Evolutionary conservation across 1,139 yeast genomes (phyloP), one percentile per base, ranked within the genome.

Genomic region (Debaryomyces robertsiae): DNA sequence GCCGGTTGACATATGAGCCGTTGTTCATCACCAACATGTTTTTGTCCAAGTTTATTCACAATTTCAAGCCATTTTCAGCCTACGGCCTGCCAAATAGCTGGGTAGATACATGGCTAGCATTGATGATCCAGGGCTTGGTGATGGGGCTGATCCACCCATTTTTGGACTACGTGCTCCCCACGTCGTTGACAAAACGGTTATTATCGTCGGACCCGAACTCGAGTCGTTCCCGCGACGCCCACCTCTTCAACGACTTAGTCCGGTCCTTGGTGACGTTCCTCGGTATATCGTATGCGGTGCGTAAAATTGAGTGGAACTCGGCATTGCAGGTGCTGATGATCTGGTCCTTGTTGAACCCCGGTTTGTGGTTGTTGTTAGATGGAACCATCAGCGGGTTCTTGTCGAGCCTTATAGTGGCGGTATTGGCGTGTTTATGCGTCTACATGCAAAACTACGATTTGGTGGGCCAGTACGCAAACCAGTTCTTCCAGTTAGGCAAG

Each of bases 221-320:
- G 1, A 46, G 50, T 25, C 51, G 55, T 27, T 51, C 61, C 10
- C 53, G 52, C 23, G 51, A 53, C 39, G 57, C 67, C 35, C 63
- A 61, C 41, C 49, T 70, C 34, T 48, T 64, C 29, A 70, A 64
- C 48, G 78, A 73, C 46, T 58, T 67, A 27, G 45, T 73, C 28
- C 75, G 95, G 46, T 77, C 87, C 29, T 69, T 79, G 39, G 82
- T 88, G 36, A 90, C 95, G 6, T 80, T 90, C 53, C 65, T 90
- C 46, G 97, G 97, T 3, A 79, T 91, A 22, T 78, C 88, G 6
- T 90, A 87, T 55, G 95, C 95, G 16, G 77, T 90, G 33, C 77
- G 94, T 47, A 84, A 84, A 52, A 75, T 88, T 36, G 84, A 84
- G 48, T 89, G 96, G 96, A 67, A 77, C 32, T 80, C 90, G 0